phyloP scores from a whole-genome alignment of 805 yeast genomes.

The Saturnispora galanensis region DNA sequence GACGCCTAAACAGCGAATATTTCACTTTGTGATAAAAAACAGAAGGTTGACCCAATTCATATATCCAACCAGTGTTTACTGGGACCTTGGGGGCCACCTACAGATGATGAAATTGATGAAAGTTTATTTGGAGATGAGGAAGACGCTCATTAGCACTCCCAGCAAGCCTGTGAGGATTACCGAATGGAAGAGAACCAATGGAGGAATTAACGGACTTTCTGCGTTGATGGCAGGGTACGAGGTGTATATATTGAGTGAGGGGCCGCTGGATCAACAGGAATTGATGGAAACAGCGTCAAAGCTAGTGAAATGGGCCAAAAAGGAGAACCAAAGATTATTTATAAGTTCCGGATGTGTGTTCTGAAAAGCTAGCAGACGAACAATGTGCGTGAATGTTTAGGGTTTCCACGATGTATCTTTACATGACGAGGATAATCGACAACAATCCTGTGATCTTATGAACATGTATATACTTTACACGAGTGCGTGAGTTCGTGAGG shows the following conservation, averaged over 20 bases:
- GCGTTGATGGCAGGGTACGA: slow-evolving; percentile 38
- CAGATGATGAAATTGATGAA: slow-evolving; percentile 20
- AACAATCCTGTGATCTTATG: no score
- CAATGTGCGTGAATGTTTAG: no score
- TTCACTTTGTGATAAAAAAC: slow-evolving; percentile 74
- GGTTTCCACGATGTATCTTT: no score
- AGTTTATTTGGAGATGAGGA: slow-evolving; percentile 19
- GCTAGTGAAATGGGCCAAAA: slow-evolving; percentile 68
- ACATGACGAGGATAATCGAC: no score
- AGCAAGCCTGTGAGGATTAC: slow-evolving; percentile 18
- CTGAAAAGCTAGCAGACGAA: slow-evolving; percentile 17
- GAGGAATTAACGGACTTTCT: slow-evolving; percentile 18
- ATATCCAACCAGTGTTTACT: slow-evolving; percentile 17
- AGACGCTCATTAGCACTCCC: slow-evolving; percentile 7
- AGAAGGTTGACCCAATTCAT: slow-evolving; percentile 52
- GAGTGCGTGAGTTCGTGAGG: no score
- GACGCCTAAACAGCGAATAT: not conserved
- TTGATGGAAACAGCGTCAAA: slow-evolving; percentile 52
- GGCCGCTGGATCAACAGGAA: slow-evolving; percentile 45
- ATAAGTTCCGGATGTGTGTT: slow-evolving; percentile 66
- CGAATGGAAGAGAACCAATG: slow-evolving; percentile 21
- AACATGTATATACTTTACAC: no score
- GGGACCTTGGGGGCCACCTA: slow-evolving; percentile 12
- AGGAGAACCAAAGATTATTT: slow-evolving; percentile 60
- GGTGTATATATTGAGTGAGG: slow-evolving; percentile 46